Evolutionary conservation across 768 basidiomycete genomes (phyloP).

Genomic region (Pulveroboletus sp.): DNA sequence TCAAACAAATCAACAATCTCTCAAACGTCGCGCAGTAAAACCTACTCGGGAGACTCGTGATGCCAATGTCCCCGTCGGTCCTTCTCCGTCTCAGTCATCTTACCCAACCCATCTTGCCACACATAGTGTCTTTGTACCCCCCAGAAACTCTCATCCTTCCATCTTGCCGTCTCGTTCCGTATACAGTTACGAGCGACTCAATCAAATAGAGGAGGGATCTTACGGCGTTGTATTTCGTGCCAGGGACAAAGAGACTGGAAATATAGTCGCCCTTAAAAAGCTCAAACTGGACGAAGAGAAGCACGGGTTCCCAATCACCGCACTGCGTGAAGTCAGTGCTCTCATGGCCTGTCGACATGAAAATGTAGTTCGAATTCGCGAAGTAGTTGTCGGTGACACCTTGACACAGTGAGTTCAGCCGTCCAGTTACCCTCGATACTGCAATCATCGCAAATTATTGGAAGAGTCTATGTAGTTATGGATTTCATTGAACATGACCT

Average conservation of each 20-base stretch:
- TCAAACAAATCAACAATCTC: conserved; percentile 35
- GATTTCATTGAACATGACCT: conserved; percentile 99
- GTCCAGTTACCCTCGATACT: conserved; percentile 3
- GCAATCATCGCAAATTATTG: conserved; percentile 10
- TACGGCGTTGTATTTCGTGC: conserved; percentile 99
- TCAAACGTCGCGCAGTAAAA: conserved; percentile 60
- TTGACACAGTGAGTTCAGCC: conserved; percentile 87
- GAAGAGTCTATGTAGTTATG: conserved; percentile 98
- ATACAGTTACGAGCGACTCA: conserved; percentile 89
- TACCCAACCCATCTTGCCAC: conserved; percentile 13
- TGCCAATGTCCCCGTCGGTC: conserved; percentile 12
- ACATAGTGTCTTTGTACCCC: conserved; percentile 74
- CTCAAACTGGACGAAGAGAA: conserved; percentile 98
- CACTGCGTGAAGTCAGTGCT: conserved; percentile 92
- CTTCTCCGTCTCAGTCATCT: conserved; percentile 18
- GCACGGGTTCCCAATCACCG: conserved; percentile 97
- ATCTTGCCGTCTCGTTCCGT: conserved; percentile 89
- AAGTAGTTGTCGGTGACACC: conserved; percentile 98
- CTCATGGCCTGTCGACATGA: conserved; percentile 93
- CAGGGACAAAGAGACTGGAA: conserved; percentile 88
- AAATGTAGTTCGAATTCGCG: conserved; percentile 95
- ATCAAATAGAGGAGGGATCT: conserved; percentile 98
- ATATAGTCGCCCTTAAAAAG: conserved; percentile 96
- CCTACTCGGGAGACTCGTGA: conserved; percentile 25
- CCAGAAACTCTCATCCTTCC: conserved; percentile 71